phyloP scores from a whole-genome alignment of 2,329 filamentous ascomycete species.

The Ustulina deusta region DNA sequence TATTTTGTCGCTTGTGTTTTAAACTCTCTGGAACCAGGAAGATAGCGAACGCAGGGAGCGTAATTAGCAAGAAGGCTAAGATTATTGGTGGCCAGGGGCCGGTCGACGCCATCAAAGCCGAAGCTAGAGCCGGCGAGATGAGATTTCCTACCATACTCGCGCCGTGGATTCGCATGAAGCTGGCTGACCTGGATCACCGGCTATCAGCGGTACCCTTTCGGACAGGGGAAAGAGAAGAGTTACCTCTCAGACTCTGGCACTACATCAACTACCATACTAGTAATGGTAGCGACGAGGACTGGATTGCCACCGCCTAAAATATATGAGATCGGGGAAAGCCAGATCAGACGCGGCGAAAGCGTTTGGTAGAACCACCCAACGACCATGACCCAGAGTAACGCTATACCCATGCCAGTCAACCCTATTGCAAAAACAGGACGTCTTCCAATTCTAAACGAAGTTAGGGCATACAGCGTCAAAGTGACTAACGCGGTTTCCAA shows the following conservation, averaged over 20 bases:
- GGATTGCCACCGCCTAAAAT: conserved; percentile 55
- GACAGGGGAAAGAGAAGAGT: neutral
- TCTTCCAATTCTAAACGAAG: conserved; percentile 50
- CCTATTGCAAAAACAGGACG: conserved; percentile 52
- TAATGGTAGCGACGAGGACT: conserved; percentile 50
- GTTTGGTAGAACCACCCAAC: conserved; percentile 52
- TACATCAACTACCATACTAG: conserved; percentile 54
- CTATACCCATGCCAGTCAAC: conserved; percentile 49
- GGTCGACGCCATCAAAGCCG: conserved; percentile 51
- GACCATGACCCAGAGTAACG: conserved; percentile 47
- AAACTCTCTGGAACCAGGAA: conserved; percentile 49
- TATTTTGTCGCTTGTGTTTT: conserved; percentile 15
- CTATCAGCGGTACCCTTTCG: conserved; percentile 2
- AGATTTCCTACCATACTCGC: conserved; percentile 52
- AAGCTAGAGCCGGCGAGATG: conserved; percentile 53
- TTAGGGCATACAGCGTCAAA: neutral
- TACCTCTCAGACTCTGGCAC: conserved; percentile 54
- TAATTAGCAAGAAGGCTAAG: conserved; percentile 42
- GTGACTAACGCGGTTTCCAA: too few relatives aligned
- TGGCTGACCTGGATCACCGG: conserved; percentile 49
- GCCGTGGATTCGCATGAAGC: conserved; percentile 52
- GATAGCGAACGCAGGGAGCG: conserved; percentile 39
- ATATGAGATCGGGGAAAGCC: conserved; percentile 50
- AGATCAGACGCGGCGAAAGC: conserved; percentile 52
- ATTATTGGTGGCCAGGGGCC: conserved; percentile 52